Base-by-base conservation (phyloP, 2,329 filamentous ascomycete species). In the Verticillium longisporum region DNA sequence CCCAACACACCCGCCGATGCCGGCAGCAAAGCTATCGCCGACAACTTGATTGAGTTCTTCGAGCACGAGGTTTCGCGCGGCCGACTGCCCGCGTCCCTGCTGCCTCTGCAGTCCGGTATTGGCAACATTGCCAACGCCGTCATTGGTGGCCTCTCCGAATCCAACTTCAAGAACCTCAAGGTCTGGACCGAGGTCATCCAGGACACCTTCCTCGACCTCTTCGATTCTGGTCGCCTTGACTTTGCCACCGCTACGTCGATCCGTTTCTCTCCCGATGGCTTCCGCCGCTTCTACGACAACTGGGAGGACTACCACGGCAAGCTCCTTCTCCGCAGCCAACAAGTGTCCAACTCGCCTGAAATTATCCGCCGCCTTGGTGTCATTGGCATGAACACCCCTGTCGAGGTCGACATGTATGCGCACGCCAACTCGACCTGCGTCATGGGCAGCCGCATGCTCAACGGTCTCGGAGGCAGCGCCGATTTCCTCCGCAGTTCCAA, bases 121-220 rank as follows among this genome's bases (percentile, higher is more conserved):
- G 92, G 92, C 65, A 96, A 96, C 79, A 96, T 96, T 67, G 92
- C 92, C 75, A 96, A 96, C 74, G 92, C 92, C 41, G 92, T 96
- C 64, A 87, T 96, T 62, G 91, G 92, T 63, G 92, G 92, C 14
- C 85, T 96, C 61, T 85, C 87, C 66, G 85, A 89, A 63, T 90
- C 90, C 66, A 88, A 93, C 74, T 96, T 96, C 82, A 84, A 86
- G 72, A 90, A 96, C 78, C 83, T 97, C 61, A 92, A 90, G 73
- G 92, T 96, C 45, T 96, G 92, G 92, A 96, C 92, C 31, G 92
- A 96, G 76, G 92, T 96, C 56, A 86, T 96, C 61, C 92, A 96
- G 78, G 92, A 96, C 73, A 92, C 90, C 26, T 96, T 96, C 85
- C 84, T 96, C 31, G 92, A 96, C 73, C 88, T 96, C 60, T 96